Evolutionary conservation across 2,329 filamentous ascomycete genomes (phyloP).

Genomic region (Diaporthe vaccinii): DNA sequence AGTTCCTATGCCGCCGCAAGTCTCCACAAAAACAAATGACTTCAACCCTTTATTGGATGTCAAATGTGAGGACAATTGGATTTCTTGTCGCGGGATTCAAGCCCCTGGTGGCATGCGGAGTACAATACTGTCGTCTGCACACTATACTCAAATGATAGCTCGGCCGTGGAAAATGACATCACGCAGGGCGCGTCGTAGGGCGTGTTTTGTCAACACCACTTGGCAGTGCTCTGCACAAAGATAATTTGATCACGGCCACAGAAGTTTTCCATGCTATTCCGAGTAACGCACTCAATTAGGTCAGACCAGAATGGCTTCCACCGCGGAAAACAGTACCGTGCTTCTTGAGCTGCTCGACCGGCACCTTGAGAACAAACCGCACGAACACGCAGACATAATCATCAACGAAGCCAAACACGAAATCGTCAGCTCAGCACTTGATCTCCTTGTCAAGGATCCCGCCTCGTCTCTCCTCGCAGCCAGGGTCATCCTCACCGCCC

Average conservation of each 20-base stretch:
- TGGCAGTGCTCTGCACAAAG: not conserved
- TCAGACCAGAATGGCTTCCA: not conserved
- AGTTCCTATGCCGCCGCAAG: not conserved
- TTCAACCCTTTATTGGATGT: not conserved
- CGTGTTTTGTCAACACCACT: not conserved
- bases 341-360: not conserved
- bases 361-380: not conserved
- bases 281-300: not conserved
- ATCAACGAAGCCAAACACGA: not conserved
- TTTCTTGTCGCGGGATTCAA: not conserved
- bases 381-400: not conserved
- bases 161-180: not conserved
- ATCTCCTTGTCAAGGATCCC: not conserved
- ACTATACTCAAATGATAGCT: not conserved
- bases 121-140: not conserved
- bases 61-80: not conserved
- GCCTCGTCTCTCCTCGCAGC: slow-evolving; percentile 5
- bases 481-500: slow-evolving; percentile 31
- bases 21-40: not conserved
- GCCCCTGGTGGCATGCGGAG: not conserved
- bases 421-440: not conserved
- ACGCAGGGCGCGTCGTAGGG: not conserved
- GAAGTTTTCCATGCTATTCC: too few relatives aligned
- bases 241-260: too few relatives aligned
- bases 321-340: not conserved